These are phyloP conservation scores for Sechiopsis laciniata DNA, from an alignment of 306 rosid genomes.

Conservation along the genomic window DNA sequence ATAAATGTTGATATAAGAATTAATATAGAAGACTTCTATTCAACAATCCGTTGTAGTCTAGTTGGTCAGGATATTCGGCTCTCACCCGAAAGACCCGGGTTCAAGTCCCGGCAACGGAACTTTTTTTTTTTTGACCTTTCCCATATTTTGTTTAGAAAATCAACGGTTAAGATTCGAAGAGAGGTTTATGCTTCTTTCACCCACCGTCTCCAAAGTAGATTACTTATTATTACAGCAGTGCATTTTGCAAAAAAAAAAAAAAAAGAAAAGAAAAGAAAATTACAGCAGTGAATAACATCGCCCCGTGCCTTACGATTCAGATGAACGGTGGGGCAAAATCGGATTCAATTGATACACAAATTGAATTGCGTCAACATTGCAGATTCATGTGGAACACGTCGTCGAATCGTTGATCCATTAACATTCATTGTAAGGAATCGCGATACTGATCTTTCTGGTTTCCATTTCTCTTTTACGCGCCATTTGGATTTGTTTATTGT, in stretches of 20 bases:
- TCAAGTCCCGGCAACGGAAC: no score
- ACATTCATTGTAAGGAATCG: neutral
- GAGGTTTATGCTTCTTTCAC: neutral
- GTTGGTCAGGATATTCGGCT: no score
- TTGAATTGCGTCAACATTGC: neutral
- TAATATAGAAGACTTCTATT: no score
- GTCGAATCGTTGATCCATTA: neutral
- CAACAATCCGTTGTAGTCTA: no score
- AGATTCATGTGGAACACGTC: neutral
- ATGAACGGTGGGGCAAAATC: neutral
- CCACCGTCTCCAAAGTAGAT: neutral
- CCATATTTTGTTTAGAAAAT: no score
- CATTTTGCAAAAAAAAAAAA: no score
- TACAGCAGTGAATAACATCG: neutral
- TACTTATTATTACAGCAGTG: constrained; percentile 3
- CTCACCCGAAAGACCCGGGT: no score
- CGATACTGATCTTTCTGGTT: neutral
- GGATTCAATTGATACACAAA: neutral
- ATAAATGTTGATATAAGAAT: no score
- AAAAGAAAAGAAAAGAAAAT: no score
- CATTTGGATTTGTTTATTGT: constrained; percentile 7
- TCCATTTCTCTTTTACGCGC: neutral
- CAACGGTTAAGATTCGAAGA: constrained; percentile 1
- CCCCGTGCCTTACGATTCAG: neutral
- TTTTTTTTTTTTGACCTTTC: no score